phyloP scores from a whole-genome alignment of 306 rosid genomes.

The Acmispon strigosus region DNA sequence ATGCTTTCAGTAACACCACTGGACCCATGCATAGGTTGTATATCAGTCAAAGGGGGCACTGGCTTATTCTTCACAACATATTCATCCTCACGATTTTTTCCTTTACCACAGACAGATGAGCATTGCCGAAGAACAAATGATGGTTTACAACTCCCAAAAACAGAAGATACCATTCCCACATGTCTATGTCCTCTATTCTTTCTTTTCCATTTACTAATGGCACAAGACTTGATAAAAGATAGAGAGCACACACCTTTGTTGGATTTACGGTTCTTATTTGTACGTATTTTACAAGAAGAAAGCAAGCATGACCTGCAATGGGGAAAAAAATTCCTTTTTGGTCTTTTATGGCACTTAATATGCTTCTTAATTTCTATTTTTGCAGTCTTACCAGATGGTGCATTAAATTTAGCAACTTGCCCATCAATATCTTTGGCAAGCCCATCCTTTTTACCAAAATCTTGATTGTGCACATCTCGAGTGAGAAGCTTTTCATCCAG shows the following conservation, averaged over 20 bases:
- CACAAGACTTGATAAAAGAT: constrained; percentile 21
- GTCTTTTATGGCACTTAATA: constrained; percentile 21
- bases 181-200: constrained; percentile 12
- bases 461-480: constrained; percentile 22
- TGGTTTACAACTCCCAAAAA: constrained; percentile 12
- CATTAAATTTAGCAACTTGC: constrained; percentile 21
- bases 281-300: constrained; percentile 22
- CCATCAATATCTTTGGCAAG: constrained; percentile 17
- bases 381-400: background rate
- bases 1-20: constrained; percentile 23
- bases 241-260: constrained; percentile 17
- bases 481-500: constrained; percentile 29
- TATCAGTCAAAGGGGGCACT: constrained; percentile 26
- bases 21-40: constrained; percentile 29
- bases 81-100: constrained; percentile 34
- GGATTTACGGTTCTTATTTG: constrained; percentile 2
- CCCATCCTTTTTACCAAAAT: constrained; percentile 24
- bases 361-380: constrained; percentile 26
- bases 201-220: constrained; percentile 16
- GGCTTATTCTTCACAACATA: constrained; percentile 29
- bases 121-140: constrained; percentile 44
- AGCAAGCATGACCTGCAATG: constrained; percentile 15
- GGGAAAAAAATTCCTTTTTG: constrained; percentile 27
- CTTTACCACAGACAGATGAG: constrained; percentile 23
- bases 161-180: constrained; percentile 2